phyloP scores from a whole-genome alignment of 768 basidiomycete species.

The Mycena rebaudengoi region DNA sequence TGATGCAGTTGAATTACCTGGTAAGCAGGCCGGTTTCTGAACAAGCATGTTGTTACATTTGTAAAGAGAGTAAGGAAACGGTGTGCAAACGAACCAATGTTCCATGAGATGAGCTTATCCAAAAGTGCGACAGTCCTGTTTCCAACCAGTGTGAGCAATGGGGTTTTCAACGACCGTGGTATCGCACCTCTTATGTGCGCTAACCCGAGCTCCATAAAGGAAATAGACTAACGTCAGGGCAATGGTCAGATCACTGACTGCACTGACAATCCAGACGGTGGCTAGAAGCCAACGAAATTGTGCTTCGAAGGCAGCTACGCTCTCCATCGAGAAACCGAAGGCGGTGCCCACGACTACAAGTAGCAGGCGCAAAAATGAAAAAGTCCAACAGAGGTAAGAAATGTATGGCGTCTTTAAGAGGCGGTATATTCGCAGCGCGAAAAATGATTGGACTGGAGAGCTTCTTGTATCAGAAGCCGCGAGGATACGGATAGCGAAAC shows the following conservation, averaged over 20 bases:
- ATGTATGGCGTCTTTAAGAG: neutral
- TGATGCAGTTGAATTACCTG: too few species aligned
- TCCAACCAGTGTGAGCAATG: neutral
- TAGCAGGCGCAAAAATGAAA: slow-evolving; percentile 1
- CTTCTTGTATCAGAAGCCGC: neutral
- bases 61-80: too few species aligned
- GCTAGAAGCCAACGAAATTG: neutral
- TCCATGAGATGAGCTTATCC: slow-evolving; percentile 7
- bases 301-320: neutral
- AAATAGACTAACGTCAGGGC: neutral
- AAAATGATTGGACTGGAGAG: slow-evolving; percentile 5
- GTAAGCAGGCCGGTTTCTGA: too few species aligned
- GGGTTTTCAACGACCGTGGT: neutral
- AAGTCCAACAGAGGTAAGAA: neutral
- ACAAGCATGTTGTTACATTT: too few species aligned
- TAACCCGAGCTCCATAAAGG: neutral
- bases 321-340: neutral
- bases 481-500: neutral
- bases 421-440: slow-evolving; percentile 1
- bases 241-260: slow-evolving; percentile 2
- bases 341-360: neutral
- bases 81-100: slow-evolving; percentile 7
- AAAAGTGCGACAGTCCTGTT: neutral
- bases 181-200: neutral
- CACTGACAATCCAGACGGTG: neutral